These are phyloP conservation scores for Dendrobium nobile DNA, from an alignment of 106 monocot species.

Conservation along the genomic window DNA sequence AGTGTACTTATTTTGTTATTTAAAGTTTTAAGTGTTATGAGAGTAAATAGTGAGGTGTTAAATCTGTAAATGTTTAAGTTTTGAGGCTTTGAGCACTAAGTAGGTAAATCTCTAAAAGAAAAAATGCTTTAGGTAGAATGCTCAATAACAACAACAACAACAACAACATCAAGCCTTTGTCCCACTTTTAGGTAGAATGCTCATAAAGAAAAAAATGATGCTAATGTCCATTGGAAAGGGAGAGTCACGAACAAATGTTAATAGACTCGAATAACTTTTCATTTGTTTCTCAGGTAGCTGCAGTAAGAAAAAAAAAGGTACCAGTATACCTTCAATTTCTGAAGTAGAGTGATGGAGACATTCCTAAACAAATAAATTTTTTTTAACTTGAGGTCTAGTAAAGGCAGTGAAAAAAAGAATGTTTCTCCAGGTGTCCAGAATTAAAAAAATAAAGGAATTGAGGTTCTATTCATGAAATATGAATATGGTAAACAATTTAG, in stretches of 20 bases:
- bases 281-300: too few relatives aligned
- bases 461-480: neutral
- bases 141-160: neutral
- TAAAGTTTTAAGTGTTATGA: too few relatives aligned
- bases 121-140: neutral
- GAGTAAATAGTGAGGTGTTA: too few relatives aligned
- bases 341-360: too few relatives aligned
- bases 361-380: neutral
- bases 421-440: neutral
- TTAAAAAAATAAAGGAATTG: too few relatives aligned
- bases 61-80: too few relatives aligned
- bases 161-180: too few relatives aligned
- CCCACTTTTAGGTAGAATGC: too few relatives aligned
- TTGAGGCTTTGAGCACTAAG: too few relatives aligned
- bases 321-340: neutral
- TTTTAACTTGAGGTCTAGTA: neutral
- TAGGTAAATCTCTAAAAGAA: neutral
- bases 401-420: neutral
- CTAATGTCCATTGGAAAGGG: neutral
- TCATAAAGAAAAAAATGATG: neutral
- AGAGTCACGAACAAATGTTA: neutral
- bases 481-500: neutral
- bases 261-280: neutral
- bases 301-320: neutral
- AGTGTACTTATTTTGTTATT: too few relatives aligned